Percentiles rank a stretch among this genome's conserved stretches.
phyloP scores from a whole-genome alignment of 2,329 filamentous ascomycete genomes.

The Microthyrium microscopicum region DNA sequence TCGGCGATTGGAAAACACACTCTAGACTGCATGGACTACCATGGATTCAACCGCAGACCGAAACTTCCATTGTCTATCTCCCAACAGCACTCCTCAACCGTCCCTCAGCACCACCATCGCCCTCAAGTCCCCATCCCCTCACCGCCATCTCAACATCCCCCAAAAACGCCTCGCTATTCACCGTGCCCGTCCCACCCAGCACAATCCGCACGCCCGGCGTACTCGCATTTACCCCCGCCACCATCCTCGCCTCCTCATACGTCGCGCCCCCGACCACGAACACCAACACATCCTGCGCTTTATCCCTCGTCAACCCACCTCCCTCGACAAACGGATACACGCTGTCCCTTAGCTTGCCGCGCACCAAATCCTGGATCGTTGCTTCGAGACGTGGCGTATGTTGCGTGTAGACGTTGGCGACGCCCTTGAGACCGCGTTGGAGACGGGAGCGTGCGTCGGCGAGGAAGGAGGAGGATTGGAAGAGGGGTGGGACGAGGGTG shows the following conservation, averaged over 20 bases:
- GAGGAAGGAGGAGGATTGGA: conserved; percentile 78
- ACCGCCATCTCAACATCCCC: conserved; percentile 87
- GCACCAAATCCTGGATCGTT: conserved; percentile 84
- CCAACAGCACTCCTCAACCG: conserved; percentile 45
- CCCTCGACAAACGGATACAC: conserved; percentile 91
- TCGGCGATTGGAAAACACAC: too few relatives aligned
- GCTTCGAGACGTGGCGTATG: conserved; percentile 78
- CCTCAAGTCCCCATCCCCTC: conserved; percentile 62
- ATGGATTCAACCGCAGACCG: too few relatives aligned
- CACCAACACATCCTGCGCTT: conserved; percentile 89
- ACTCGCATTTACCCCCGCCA: conserved; percentile 85
- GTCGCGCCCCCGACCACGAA: conserved; percentile 90
- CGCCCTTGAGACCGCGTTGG: conserved; percentile 76
- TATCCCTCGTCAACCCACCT: conserved; percentile 71
- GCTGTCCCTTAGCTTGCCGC: conserved; percentile 69
- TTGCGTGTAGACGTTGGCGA: conserved; percentile 98
- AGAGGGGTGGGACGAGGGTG: conserved; percentile 72
- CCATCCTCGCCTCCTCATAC: conserved; percentile 92
- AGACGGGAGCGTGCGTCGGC: conserved; percentile 74
- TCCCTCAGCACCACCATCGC: conserved; percentile 41
- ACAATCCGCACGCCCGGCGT: conserved; percentile 80
- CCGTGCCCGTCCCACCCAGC: conserved; percentile 70
- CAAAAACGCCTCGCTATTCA: conserved; percentile 76
- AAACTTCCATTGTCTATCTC: too few relatives aligned
- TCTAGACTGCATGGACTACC: too few relatives aligned